Conservation (phyloP, 192 early-diverging fungal species). For the Lobosporangium transversale region DNA sequence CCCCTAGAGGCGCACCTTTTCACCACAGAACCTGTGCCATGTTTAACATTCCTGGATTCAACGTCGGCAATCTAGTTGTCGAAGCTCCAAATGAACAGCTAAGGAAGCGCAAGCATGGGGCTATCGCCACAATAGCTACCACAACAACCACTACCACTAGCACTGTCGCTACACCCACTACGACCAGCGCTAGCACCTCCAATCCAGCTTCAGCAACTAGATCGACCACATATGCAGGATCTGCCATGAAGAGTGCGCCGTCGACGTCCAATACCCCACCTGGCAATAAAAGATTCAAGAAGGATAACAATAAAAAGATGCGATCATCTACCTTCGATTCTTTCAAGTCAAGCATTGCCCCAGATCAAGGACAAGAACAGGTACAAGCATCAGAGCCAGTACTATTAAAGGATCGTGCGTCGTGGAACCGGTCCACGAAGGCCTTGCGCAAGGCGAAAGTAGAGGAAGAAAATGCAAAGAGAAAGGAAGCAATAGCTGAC, state of each 20-base stretch:
- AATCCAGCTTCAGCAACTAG: neutral
- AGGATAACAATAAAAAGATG: constrained; percentile 30
- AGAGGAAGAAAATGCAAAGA: constrained; percentile 20
- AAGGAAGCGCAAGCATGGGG: constrained; percentile 43
- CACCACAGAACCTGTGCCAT: too few species aligned
- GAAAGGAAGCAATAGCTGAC: constrained; percentile 16
- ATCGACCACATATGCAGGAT: constrained; percentile 1
- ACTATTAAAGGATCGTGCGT: constrained; percentile 42
- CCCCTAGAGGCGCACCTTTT: too few species aligned
- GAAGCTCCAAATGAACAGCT: constrained; percentile 50
- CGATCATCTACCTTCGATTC: constrained; percentile 27
- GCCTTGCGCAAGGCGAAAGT: constrained; percentile 38
- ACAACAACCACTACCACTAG: neutral
- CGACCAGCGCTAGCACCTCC: neutral
- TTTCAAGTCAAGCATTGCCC: constrained; percentile 33
- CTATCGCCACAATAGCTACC: neutral
- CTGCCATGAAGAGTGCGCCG: constrained; percentile 3
- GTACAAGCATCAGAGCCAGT: too few species aligned
- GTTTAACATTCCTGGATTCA: constrained; percentile 50
- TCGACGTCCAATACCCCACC: constrained; percentile 42
- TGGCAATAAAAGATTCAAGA: constrained; percentile 42
- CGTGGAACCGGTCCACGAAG: constrained; percentile 48
- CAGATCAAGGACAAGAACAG: too few species aligned
- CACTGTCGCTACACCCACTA: neutral
- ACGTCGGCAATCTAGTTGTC: constrained; percentile 46